Evolutionary conservation across 768 basidiomycete species (phyloP), one percentile per base, ranked within the genome.

Genomic region (Tulasnella sp.): DNA sequence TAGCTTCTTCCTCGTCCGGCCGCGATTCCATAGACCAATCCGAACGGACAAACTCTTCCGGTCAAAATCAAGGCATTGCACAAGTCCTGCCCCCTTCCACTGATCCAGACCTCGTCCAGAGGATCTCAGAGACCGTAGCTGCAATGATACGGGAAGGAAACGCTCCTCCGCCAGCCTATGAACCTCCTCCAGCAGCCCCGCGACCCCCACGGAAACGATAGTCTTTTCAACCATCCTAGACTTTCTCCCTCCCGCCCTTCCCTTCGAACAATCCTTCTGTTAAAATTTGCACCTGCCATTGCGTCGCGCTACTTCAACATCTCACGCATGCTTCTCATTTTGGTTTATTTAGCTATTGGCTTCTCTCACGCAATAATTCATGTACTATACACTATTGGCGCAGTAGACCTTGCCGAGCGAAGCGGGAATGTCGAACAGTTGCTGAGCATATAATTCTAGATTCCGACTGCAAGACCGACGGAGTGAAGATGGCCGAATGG

Each of bases 101-200:
- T 16, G 44, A 74, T n/a, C 44, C 44, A 8, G 75, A 75, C 34
- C 75, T 75, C 44, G 75, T 75, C 31, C 75, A 75, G 27, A 44
- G 75, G 44, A 75, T 75, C 6, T 44, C 75, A 0, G 34, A 39
- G 44, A 75, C 75, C 9, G 75, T 75, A 12, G 75, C 75, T 21
- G 75, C 75, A 0, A 75, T 75, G 75, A n/a, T 75, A 38, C 52
- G 39, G 36, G 46, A 56, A 6, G 75, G 44, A 68, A 68, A 36
- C 14, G 27, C 62, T 68, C 62, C 62, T 31, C 62, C 62, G 18
- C 62, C 62, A 36, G 62, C 62, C 16, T 68, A 68, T 27, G 62
- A 68, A 34, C 62, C 62, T 36, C 62, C 62, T 36, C 62, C 62
- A 27, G 31, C 62, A 6, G 62, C 16, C 19, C 31, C 24, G 18